Evolutionary conservation across 1,284 basidiomycete species (phyloP), one percentile per base, ranked within the genome.

Genomic region (Ceratobasidium sp.): DNA sequence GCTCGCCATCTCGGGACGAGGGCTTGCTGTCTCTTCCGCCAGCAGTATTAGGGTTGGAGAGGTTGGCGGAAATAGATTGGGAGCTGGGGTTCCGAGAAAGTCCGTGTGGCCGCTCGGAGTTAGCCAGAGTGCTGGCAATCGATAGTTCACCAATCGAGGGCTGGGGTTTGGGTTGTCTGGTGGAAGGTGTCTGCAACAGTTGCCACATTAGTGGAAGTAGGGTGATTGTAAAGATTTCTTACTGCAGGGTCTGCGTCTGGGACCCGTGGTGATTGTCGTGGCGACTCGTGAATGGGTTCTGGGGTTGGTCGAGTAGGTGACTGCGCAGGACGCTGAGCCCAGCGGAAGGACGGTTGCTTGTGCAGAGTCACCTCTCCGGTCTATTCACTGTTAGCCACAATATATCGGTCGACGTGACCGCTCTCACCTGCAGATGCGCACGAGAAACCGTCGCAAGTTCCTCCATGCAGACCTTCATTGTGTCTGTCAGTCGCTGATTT

Each of bases 301-400:
- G 83, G 78, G 34, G 86, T 85, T 40, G 83, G 79, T 77, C 90
- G 92, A 27, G 91, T 93, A 31, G 91, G 91, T 40, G 91, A 92
- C 72, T 86, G 86, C 69, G 85, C 79, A 1, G 88, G 85, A 75
- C 89, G 89, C 53, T 87, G 84, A 1, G 89, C 88, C 91, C 91
- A 93, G 75, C 91, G 91, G 79, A 92, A 92, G 10, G 91, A 92
- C 27, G 86, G 85, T 74, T 90, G 89, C 68, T 90, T 83, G 58
- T 80, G 82, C 17, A 92, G 77, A 8, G 86, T 78, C 60, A 35
- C 57, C 65, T 69, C 55, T 67, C 64, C 35, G 85, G 82, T 22
- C 87, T 86, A 75, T 80, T 64, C 73, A 69, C 34, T 55, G 60
- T 31, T n/a, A 71, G 52, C 32, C 56, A 68, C 49, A 42, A 40